Base-by-base conservation (phyloP, 176 grass and related monocot genomes). In the Cenchrus fungigraminus region DNA sequence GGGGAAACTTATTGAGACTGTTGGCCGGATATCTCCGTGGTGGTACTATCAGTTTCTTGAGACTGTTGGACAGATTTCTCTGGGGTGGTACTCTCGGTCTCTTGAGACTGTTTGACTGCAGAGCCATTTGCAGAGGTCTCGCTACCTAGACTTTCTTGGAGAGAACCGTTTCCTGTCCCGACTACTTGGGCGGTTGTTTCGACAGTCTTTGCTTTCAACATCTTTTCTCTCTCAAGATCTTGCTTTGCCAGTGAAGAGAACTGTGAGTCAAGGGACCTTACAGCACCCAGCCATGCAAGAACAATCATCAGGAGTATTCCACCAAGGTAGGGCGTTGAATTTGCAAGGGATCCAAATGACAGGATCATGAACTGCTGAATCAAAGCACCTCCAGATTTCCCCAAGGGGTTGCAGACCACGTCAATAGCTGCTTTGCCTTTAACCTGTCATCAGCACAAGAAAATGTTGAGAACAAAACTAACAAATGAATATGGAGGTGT, bases 341-440 rank as follows among this genome's bases (percentile, higher is more conserved):
- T 94, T 0, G 97, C 91, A 42, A 99, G 93, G 62, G 97, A 99
- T 22, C 97, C 97, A 16, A 99, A 99, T 45, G 97, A 91, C 19
- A 99, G 54, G 79, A 99, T 99, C 97, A 99, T 99, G 79, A 99
- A 99, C 43, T 99, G 97, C 82, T 99, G 97, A 86, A 99, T 99
- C 86, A 99, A 77, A 15, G 97, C 93, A n/a, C 97, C 97, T 76
- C 97, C 97, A 54, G 97, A 99, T 60, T 99, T 99, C 65, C 97
- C 97, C 60, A 99, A 77, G 14, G 97, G 97, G 76, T 99, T 99
- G 97, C 97, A 99, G 63, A 99, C 97, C 58, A 99, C 97, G 84
- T 96, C 97, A 79, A 99, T 99, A 40, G 97, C 97, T 34, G 97
- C 97, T 82, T 99, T 99, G 66, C 97, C 91, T 88, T 99, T 96